Evolutionary conservation across 2,329 filamentous ascomycete genomes (phyloP).

Genomic region (Amphichorda felina): DNA sequence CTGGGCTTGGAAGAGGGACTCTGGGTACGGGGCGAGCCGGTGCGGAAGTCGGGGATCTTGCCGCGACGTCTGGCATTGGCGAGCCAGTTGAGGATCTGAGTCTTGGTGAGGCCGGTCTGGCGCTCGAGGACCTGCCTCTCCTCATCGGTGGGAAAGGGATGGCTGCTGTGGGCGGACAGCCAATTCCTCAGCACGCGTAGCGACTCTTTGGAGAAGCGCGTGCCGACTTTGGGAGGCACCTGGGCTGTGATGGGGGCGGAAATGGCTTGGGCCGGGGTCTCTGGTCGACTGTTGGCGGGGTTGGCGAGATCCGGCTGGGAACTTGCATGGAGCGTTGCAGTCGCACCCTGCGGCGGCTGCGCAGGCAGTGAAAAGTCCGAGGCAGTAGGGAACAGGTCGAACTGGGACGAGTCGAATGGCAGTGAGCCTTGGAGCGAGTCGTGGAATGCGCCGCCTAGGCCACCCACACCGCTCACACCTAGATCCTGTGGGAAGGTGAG

Average conservation of each 20-base stretch:
- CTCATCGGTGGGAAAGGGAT: conserved; percentile 74
- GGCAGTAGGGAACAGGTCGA: neutral
- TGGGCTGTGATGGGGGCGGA: neutral
- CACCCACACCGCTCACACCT: too few species aligned
- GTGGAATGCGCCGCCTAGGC: too few species aligned
- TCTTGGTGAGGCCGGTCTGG: conserved; percentile 63
- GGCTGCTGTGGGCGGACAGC: conserved; percentile 60
- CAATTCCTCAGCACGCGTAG: conserved; percentile 69
- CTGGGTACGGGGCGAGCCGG: conserved; percentile 41
- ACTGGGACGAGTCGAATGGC: neutral
- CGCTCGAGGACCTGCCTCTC: conserved; percentile 65
- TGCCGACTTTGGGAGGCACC: conserved; percentile 4
- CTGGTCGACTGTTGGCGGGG: conserved; percentile 1
- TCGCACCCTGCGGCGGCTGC: too few species aligned
- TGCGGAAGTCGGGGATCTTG: conserved; percentile 51
- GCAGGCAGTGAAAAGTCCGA: too few species aligned
- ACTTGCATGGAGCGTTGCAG: neutral
- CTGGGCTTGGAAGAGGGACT: conserved; percentile 23
- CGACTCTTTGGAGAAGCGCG: conserved; percentile 53
- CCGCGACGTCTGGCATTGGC: conserved; percentile 72
- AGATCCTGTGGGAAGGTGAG: too few species aligned
- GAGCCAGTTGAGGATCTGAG: conserved; percentile 79
- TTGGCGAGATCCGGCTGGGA: neutral
- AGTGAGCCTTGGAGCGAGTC: too few species aligned
- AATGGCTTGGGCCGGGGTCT: neutral